Percentiles rank a stretch among this genome's conserved stretches.
phyloP scores from a whole-genome alignment of 2,329 filamentous ascomycete genomes.

The Apiospora kogelbergensis region DNA sequence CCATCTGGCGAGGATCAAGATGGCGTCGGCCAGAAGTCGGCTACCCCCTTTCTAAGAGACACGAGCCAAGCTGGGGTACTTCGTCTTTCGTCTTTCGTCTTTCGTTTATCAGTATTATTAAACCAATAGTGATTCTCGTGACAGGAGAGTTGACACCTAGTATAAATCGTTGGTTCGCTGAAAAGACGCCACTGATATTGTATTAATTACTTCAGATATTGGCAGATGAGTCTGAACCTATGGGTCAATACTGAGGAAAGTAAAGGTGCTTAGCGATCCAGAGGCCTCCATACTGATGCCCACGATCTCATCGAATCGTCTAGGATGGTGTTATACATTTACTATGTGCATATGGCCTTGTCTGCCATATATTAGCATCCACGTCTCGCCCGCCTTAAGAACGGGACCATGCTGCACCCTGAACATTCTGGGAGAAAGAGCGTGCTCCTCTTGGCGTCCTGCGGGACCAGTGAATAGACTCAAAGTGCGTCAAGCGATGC shows the following conservation, averaged over 20 bases:
- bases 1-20: too few species aligned
- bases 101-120: too few species aligned
- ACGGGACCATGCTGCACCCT: background rate
- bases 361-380: background rate
- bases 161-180: too few species aligned
- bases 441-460: background rate
- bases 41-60: too few species aligned
- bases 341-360: background rate
- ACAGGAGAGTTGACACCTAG: too few species aligned
- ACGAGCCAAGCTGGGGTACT: too few species aligned
- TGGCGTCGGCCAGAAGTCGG: too few species aligned
- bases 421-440: background rate
- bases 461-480: background rate
- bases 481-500: background rate
- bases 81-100: too few species aligned
- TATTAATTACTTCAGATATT: too few species aligned
- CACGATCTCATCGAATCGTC: background rate
- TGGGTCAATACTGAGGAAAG: background rate
- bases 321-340: background rate
- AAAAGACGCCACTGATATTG: too few species aligned
- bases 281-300: background rate
- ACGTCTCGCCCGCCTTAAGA: background rate
- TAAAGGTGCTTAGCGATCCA: background rate
- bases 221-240: too few species aligned
- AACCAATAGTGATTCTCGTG: too few species aligned